Evolutionary conservation across 768 basidiomycete species (phyloP), one percentile per base, ranked within the genome.

Genomic region (Tulasnella sp.): DNA sequence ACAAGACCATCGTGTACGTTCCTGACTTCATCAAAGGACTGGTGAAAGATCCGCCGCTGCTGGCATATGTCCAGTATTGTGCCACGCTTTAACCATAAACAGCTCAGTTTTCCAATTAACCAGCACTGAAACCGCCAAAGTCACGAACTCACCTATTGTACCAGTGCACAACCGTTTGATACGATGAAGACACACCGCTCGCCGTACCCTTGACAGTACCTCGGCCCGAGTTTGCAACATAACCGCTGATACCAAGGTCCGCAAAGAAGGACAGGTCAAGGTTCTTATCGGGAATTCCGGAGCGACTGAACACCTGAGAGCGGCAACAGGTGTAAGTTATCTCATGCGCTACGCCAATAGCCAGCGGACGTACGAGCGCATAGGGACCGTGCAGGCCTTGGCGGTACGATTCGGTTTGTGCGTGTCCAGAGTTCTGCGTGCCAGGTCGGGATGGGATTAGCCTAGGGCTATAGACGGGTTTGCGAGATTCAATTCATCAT

Each of bases 1-100:
- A 89, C 34, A 89, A 22, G 18, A 88, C 88, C 18, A 85, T 87
- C 16, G 87, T 87, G 82, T 89, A 90, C 42, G 88, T 89, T 6
- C 89, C 89, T 18, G 89, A 88, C 46, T 89, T 89, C 87, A 89
- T 88, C 83, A 85, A 82, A 11, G 87, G 87, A 24, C 88, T 86
- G 11, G 86, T 87, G 85, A 89, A 89, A 40, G 85, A 84, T 60
- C 88, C 88, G 41, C 82, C 86, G 46, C 86, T 86, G 46, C 86
- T 86, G 37, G 84, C 88, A n/a, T 86, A 82, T 5, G 86, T 83
- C 89, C 89, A 89, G 83, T 89, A 89, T 82, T 89, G 89, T 22
- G 88, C 88, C 31, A 85, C 87, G 14, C 87, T 85, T 20, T 50
- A 40, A 34, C 37, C 28, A 3, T 3, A 28, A 41, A 75, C 44